Percentiles rank a stretch among this genome's conserved stretches.
phyloP scores from a whole-genome alignment of 495 filamentous ascomycete species.

The Aspergillus homomorphus region DNA sequence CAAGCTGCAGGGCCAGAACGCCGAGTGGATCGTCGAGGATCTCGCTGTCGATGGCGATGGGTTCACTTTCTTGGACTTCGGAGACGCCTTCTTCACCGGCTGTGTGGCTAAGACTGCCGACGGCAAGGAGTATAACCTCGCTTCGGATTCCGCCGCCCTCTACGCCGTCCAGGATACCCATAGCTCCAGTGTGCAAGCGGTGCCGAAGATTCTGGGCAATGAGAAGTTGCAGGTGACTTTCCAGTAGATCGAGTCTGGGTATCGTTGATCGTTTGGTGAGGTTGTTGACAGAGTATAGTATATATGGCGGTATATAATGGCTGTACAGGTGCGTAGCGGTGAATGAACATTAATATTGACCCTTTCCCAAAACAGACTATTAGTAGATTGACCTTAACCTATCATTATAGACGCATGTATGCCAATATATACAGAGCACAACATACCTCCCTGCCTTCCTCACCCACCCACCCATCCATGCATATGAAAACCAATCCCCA shows the following conservation, averaged over 20 bases:
- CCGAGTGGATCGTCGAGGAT: conserved; percentile 60
- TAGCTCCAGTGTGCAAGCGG: conserved; percentile 5
- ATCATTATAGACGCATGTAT: too few species aligned
- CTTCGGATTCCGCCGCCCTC: background rate
- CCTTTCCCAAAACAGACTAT: too few species aligned
- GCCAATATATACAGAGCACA: too few species aligned
- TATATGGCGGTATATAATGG: background rate
- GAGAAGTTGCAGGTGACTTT: conserved; percentile 11
- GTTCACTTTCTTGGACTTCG: conserved; percentile 50
- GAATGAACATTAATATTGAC: too few species aligned
- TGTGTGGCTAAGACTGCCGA: conserved; percentile 8
- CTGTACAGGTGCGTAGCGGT: too few species aligned
- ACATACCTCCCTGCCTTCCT: too few species aligned
- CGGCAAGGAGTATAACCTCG: background rate
- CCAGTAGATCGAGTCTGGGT: too few species aligned
- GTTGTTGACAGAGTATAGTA: background rate
- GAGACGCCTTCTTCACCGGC: conserved; percentile 40
- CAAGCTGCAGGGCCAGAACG: conserved; percentile 42
- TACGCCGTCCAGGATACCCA: conserved; percentile 8
- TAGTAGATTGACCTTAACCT: too few species aligned
- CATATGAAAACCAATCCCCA: too few species aligned
- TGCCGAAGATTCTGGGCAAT: background rate
- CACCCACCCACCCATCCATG: too few species aligned
- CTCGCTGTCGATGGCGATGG: conserved; percentile 34
- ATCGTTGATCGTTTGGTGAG: too few species aligned